Conservation (phyloP, 805 yeast genomes). For the Kodamaea restingae region DNA sequence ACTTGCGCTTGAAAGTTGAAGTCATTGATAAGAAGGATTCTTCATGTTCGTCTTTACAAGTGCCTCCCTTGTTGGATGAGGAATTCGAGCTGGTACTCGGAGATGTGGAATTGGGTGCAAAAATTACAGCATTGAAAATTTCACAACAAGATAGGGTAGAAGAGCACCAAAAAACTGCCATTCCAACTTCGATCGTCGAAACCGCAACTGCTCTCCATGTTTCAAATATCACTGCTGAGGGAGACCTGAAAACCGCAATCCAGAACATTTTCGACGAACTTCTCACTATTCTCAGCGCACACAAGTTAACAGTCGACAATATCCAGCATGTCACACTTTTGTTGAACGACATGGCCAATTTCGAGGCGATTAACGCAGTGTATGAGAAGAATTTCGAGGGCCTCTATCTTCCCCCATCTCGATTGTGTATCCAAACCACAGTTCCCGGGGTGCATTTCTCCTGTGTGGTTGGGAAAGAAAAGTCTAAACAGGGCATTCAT, state of each 20-base stretch:
- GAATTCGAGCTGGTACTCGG: conserved; percentile 36
- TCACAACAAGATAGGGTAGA: background rate
- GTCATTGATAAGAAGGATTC: conserved; percentile 35
- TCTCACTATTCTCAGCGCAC: conserved; percentile 23
- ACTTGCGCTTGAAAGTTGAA: conserved; percentile 51
- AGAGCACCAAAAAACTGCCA: background rate
- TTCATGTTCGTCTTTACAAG: conserved; percentile 10
- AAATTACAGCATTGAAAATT: background rate
- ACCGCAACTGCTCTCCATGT: conserved; percentile 21
- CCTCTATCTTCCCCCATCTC: conserved; percentile 75
- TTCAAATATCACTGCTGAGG: conserved; percentile 25
- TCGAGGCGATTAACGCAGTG: conserved; percentile 54
- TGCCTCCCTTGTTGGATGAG: conserved; percentile 33
- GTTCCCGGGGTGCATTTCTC: conserved; percentile 55
- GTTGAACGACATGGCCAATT: conserved; percentile 60
- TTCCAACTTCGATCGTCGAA: background rate
- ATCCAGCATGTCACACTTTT: conserved; percentile 60
- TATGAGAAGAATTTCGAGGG: conserved; percentile 55
- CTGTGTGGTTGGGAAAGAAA: conserved; percentile 40
- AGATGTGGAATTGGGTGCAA: background rate
- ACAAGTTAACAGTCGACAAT: conserved; percentile 37
- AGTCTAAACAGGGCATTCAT: conserved; percentile 65
- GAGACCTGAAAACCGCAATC: conserved; percentile 37
- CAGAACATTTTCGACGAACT: conserved; percentile 47
- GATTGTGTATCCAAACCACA: conserved; percentile 73